A percentile compares a stretch with the other conserved stretches of the same genome.
phyloP scores from a whole-genome alignment of 768 basidiomycete genomes.

The Imleria badia region DNA sequence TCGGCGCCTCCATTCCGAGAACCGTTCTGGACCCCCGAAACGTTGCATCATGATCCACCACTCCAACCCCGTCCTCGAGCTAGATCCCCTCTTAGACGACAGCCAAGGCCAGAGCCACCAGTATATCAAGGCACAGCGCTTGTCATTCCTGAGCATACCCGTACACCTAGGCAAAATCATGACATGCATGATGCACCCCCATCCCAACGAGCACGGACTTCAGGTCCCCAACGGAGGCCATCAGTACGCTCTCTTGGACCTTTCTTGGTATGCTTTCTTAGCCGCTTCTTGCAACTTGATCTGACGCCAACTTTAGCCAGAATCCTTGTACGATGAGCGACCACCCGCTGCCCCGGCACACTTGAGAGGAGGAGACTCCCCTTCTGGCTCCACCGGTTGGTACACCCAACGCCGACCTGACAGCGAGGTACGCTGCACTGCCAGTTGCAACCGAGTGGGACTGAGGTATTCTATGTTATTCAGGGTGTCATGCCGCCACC shows the following conservation, averaged over 20 bases:
- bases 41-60: too few species aligned
- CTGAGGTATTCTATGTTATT: background rate
- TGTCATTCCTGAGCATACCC: slow-evolving; percentile 9
- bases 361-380: slow-evolving; percentile 15
- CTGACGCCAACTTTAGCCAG: slow-evolving; percentile 20
- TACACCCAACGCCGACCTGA: slow-evolving; percentile 17
- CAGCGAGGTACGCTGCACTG: slow-evolving; percentile 19
- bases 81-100: slow-evolving; percentile 11
- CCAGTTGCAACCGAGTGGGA: background rate
- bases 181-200: slow-evolving; percentile 9
- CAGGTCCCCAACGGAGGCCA: slow-evolving; percentile 23
- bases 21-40: slow-evolving; percentile 22
- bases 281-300: background rate
- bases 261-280: slow-evolving; percentile 15
- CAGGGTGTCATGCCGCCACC: slow-evolving; percentile 29
- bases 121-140: background rate
- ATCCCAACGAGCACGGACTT: slow-evolving; percentile 11
- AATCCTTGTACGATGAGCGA: slow-evolving; percentile 22
- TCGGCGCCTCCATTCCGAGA: slow-evolving; percentile 30
- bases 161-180: too few species aligned
- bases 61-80: too few species aligned
- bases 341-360: slow-evolving; percentile 25
- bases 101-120: background rate
- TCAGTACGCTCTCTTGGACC: slow-evolving; percentile 22
- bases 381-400: slow-evolving; percentile 22